A percentile compares a stretch with the other conserved stretches of the same genome.
These are phyloP conservation scores for Cicer arietinum DNA, from an alignment of 306 rosid genomes.

Conservation along the genomic window DNA sequence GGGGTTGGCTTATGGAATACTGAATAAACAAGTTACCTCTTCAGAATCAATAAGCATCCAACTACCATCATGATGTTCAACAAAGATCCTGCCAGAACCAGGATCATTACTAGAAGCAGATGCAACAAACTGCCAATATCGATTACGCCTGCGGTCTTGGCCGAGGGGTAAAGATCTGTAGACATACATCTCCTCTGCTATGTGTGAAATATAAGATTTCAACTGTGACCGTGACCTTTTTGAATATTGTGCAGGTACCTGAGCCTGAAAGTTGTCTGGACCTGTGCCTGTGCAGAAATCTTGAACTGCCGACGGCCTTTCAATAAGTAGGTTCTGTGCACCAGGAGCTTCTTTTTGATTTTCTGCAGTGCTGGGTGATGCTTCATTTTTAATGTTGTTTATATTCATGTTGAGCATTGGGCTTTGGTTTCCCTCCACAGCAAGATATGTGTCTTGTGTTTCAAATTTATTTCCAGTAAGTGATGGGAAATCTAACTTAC, in stretches of 20 bases:
- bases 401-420: slow-evolving; percentile 70
- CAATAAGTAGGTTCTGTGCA: slow-evolving; percentile 57
- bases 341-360: slow-evolving; percentile 56
- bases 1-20: not conserved
- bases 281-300: slow-evolving; percentile 66
- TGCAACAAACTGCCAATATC: slow-evolving; percentile 96
- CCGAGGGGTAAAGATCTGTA: slow-evolving; percentile 99
- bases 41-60: slow-evolving; percentile 96
- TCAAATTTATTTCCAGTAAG: slow-evolving; percentile 67
- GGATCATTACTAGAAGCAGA: slow-evolving; percentile 96
- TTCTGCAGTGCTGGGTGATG: slow-evolving; percentile 71
- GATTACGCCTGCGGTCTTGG: slow-evolving; percentile 94
- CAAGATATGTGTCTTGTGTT: slow-evolving; percentile 56
- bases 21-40: slow-evolving; percentile 68
- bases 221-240: slow-evolving; percentile 95
- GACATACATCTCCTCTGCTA: slow-evolving; percentile 95
- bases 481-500: slow-evolving; percentile 67
- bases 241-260: slow-evolving; percentile 75
- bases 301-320: slow-evolving; percentile 58
- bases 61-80: slow-evolving; percentile 79
- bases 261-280: slow-evolving; percentile 73
- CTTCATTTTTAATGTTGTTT: slow-evolving; percentile 58
- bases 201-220: slow-evolving; percentile 86
- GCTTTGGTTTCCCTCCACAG: slow-evolving; percentile 76
- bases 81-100: slow-evolving; percentile 95